phyloP scores from a whole-genome alignment of 768 basidiomycete genomes.

The Mycena galericulata region DNA sequence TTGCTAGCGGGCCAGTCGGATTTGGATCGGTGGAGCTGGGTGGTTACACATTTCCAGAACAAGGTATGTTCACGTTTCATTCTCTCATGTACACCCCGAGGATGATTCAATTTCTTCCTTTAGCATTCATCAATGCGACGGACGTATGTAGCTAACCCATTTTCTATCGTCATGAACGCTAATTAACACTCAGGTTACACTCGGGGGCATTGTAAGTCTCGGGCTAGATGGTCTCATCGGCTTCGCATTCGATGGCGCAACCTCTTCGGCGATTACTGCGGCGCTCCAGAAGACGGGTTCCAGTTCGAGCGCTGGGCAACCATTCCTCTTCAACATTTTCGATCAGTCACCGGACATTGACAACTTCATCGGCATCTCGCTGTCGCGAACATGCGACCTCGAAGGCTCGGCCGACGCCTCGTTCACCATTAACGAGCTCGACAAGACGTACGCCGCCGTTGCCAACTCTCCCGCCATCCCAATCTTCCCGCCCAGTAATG shows the following conservation, averaged over 20 bases:
- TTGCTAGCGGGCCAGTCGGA: neutral
- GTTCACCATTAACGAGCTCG: constrained; percentile 18
- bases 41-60: neutral
- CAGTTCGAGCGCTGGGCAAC: neutral
- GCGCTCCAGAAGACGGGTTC: neutral
- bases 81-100: neutral
- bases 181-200: neutral
- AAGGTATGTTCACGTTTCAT: neutral
- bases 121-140: neutral
- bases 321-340: constrained; percentile 23
- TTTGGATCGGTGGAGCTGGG: neutral
- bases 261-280: neutral
- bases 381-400: constrained; percentile 17
- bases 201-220: neutral
- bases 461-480: neutral
- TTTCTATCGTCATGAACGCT: neutral
- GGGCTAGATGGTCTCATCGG: constrained; percentile 17
- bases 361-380: constrained; percentile 20
- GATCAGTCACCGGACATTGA: neutral
- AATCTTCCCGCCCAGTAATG: neutral
- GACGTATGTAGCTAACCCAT: neutral
- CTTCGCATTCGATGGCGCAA: neutral
- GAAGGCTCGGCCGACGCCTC: constrained; percentile 7
- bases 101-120: no score
- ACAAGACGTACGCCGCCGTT: neutral